A percentile compares a stretch with the other conserved stretches of the same genome.
Evolutionary conservation across 2,329 filamentous ascomycete species (phyloP).

Genomic region (Cercospora janseana): DNA sequence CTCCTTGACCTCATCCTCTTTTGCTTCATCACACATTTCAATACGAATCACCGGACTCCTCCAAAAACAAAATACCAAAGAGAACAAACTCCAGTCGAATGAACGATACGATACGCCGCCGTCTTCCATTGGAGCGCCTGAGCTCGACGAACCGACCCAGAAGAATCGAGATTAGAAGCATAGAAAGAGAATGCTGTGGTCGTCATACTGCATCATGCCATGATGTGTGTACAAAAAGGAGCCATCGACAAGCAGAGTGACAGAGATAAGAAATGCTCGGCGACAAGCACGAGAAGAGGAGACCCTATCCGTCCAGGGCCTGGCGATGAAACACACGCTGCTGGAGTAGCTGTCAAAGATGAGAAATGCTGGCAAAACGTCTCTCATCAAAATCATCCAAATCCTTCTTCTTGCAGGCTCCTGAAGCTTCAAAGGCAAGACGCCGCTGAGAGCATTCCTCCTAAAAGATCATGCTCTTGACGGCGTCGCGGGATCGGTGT

Average conservation of each 20-base stretch:
- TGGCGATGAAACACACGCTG: slow-evolving; percentile 5
- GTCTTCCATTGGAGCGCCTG: slow-evolving; percentile 3
- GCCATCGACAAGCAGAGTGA: slow-evolving; percentile 2
- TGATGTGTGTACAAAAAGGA: slow-evolving; percentile 14
- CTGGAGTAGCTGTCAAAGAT: too few species aligned
- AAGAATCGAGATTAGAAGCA: slow-evolving; percentile 3
- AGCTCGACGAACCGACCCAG: background rate
- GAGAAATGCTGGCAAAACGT: slow-evolving; percentile 4
- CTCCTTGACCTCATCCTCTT: background rate
- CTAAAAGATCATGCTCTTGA: slow-evolving; percentile 43
- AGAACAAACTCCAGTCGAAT: background rate
- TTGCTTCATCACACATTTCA: slow-evolving; percentile 12
- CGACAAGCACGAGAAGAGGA: slow-evolving; percentile 11
- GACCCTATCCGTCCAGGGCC: slow-evolving; percentile 7
- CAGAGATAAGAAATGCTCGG: slow-evolving; percentile 20
- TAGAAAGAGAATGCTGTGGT: slow-evolving; percentile 1
- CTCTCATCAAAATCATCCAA: slow-evolving; percentile 17
- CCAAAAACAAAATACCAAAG: slow-evolving; percentile 1
- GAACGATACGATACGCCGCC: background rate
- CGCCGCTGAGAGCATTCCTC: slow-evolving; percentile 11
- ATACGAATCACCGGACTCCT: background rate
- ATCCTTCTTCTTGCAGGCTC: background rate
- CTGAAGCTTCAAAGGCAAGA: slow-evolving; percentile 9
- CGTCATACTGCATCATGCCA: slow-evolving; percentile 12
- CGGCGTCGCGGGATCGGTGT: slow-evolving; percentile 35